Conservation (phyloP, 257 asterid species). For the Solanum sejunctum region DNA sequence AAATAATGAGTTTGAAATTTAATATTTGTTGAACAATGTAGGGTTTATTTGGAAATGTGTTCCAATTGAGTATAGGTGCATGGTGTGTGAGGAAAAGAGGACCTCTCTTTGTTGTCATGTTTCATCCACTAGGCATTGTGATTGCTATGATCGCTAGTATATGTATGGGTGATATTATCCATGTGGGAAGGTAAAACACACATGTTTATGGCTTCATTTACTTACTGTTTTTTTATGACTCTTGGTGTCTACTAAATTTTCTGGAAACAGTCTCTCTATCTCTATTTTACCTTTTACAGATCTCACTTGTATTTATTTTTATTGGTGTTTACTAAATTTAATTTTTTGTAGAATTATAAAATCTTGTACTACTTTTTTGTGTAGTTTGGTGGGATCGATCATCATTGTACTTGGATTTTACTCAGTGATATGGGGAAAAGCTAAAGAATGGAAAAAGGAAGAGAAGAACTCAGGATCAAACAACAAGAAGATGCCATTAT, state of each 20-base stretch:
- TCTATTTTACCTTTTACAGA: too few relatives aligned
- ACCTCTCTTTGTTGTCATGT: constrained; percentile 52
- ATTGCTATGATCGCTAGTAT: constrained; percentile 31
- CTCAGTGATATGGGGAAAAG: constrained; percentile 51
- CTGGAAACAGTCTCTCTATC: too few relatives aligned
- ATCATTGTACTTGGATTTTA: constrained; percentile 45
- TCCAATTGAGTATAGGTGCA: constrained; percentile 35
- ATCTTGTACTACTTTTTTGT: too few relatives aligned
- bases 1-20: not conserved
- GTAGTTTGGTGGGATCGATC: constrained; percentile 26
- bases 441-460: constrained; percentile 24
- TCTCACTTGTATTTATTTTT: too few relatives aligned
- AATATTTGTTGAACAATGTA: not conserved
- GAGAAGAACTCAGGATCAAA: constrained; percentile 13
- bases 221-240: not conserved
- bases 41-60: constrained; percentile 53
- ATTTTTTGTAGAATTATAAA: too few relatives aligned
- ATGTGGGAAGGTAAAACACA: constrained; percentile 48
- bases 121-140: constrained; percentile 54
- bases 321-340: too few relatives aligned
- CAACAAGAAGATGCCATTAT: constrained; percentile 23
- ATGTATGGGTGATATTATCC: constrained; percentile 39
- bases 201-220: not conserved
- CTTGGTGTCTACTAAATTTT: too few relatives aligned
- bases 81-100: constrained; percentile 62